These are phyloP conservation scores for Aristolochia fimbriata DNA, from an alignment of 164 flowering plant genomes.

Conservation along the genomic window DNA sequence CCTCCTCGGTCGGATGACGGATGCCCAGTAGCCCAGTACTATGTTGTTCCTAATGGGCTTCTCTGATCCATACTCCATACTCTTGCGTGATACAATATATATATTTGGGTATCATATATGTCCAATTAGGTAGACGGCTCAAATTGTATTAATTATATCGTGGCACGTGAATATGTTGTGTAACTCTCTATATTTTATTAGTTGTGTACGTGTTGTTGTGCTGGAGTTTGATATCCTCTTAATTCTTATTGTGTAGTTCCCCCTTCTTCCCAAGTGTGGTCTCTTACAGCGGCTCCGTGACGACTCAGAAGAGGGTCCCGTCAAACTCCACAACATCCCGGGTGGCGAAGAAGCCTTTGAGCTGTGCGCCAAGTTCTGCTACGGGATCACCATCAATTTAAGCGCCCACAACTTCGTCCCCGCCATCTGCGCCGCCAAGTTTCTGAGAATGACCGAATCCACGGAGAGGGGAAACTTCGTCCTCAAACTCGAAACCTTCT, in stretches of 20 bases:
- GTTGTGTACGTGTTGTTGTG: background rate
- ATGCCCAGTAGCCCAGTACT: too few relatives aligned
- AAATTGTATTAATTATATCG: too few relatives aligned
- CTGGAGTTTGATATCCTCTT: slow-evolving; percentile 1
- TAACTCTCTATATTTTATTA: background rate
- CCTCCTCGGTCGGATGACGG: too few relatives aligned
- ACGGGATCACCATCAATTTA: slow-evolving; percentile 65
- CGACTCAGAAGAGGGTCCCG: slow-evolving; percentile 17
- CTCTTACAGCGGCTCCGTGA: slow-evolving; percentile 44
- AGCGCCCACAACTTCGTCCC: slow-evolving; percentile 67
- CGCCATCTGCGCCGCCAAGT: slow-evolving; percentile 75
- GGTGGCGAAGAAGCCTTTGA: slow-evolving; percentile 91
- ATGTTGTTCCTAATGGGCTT: too few relatives aligned
- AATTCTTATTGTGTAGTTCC: slow-evolving; percentile 40
- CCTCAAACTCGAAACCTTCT: slow-evolving; percentile 65
- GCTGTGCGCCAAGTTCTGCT: slow-evolving; percentile 84
- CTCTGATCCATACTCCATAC: too few relatives aligned
- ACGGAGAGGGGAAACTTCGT: slow-evolving; percentile 62
- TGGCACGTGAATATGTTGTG: background rate
- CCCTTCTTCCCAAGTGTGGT: slow-evolving; percentile 72
- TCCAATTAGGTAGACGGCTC: too few relatives aligned
- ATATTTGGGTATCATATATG: too few relatives aligned
- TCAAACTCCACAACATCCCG: slow-evolving; percentile 71
- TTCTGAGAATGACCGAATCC: slow-evolving; percentile 69
- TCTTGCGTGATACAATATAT: too few relatives aligned